A percentile compares a stretch with the other conserved stretches of the same genome.
Conservation (phyloP, 2,329 filamentous ascomycete species). For the Colletotrichum sp. region DNA sequence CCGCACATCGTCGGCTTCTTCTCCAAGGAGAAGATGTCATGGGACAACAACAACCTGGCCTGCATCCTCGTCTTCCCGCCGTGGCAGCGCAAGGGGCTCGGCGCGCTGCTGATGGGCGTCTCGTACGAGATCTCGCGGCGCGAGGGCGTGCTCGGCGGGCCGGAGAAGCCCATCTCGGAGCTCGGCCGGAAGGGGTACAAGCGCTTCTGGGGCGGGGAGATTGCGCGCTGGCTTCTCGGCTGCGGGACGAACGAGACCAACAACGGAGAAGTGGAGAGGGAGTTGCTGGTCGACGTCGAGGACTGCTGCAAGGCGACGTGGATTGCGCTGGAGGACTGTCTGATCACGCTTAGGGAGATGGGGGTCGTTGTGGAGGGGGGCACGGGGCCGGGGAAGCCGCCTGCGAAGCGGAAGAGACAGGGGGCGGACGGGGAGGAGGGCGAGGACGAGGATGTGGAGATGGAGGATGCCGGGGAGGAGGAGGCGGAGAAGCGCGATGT, state of each 20-base stretch:
- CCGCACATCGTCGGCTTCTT: constrained; percentile 90
- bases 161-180: constrained; percentile 91
- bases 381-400: constrained; percentile 45
- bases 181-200: constrained; percentile 83
- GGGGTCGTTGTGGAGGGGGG: constrained; percentile 67
- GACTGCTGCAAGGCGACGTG: constrained; percentile 80
- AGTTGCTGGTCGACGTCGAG: constrained; percentile 65
- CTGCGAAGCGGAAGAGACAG: constrained; percentile 2
- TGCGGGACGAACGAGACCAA: background rate
- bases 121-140: constrained; percentile 90
- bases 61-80: constrained; percentile 97
- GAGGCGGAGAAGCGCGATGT: constrained; percentile 34
- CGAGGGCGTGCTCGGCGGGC: constrained; percentile 85
- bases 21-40: constrained; percentile 97
- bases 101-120: constrained; percentile 87
- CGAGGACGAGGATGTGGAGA: constrained; percentile 26
- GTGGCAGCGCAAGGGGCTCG: constrained; percentile 90
- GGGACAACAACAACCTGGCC: constrained; percentile 97
- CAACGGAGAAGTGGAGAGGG: background rate
- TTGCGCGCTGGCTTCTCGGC: constrained; percentile 71
- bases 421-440: constrained; percentile 16
- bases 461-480: constrained; percentile 24
- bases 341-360: constrained; percentile 81
- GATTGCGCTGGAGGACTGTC: constrained; percentile 84
- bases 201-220: constrained; percentile 85